Percentiles rank a stretch among this genome's conserved stretches.
Conservation (phyloP, 495 filamentous ascomycete species). For the Letharia lupina region DNA sequence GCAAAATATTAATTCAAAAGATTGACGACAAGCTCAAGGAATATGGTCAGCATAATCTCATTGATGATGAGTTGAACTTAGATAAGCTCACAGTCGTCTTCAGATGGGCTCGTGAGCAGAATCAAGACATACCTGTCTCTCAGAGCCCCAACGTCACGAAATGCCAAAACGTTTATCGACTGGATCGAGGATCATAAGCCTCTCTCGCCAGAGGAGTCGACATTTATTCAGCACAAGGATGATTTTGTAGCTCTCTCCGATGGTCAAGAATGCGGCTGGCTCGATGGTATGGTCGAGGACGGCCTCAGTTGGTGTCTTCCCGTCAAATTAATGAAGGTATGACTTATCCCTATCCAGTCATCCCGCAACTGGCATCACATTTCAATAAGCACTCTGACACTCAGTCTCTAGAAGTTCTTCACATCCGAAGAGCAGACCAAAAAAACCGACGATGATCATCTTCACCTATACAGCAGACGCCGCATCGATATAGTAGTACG, state of each 20-base stretch:
- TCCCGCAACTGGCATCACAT: background rate
- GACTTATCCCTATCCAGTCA: background rate
- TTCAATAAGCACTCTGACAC: background rate
- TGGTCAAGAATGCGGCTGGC: conserved; percentile 31
- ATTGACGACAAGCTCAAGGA: conserved; percentile 33
- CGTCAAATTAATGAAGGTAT: conserved; percentile 14
- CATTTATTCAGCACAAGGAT: conserved; percentile 28
- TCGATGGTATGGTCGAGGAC: conserved; percentile 32
- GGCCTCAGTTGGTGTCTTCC: conserved; percentile 23
- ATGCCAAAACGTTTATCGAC: conserved; percentile 27
- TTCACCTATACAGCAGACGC: conserved; percentile 27
- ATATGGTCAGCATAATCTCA: conserved; percentile 26
- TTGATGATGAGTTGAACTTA: background rate
- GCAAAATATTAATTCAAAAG: conserved; percentile 25
- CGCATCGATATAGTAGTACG: conserved; percentile 30
- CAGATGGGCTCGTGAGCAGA: conserved; percentile 23
- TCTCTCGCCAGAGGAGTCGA: conserved; percentile 20
- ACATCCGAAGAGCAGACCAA: conserved; percentile 22
- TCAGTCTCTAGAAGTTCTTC: conserved; percentile 12
- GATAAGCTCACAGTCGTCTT: background rate
- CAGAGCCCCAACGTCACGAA: conserved; percentile 20
- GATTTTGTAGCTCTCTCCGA: conserved; percentile 34
- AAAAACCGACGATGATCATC: conserved; percentile 25
- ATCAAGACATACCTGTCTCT: conserved; percentile 17
- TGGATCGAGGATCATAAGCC: conserved; percentile 29